These are phyloP conservation scores for Lipomyces japonicus DNA, from an alignment of 805 yeast genomes.

Conservation along the genomic window DNA sequence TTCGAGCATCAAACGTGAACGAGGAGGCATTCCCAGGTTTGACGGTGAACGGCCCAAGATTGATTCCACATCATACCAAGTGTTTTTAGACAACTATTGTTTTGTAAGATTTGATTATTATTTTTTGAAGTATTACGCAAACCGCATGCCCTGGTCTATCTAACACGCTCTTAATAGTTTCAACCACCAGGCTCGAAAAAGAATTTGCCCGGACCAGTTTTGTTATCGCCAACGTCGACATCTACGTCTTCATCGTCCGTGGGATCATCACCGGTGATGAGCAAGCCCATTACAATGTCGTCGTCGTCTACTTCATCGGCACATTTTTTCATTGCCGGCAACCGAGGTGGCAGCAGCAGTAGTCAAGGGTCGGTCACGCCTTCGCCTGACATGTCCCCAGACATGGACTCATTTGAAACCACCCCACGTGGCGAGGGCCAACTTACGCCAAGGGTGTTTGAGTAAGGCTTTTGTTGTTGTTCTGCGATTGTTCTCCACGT, in stretches of 20 bases:
- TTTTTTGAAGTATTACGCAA: neutral
- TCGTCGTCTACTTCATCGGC: neutral
- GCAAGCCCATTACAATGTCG: too few species aligned
- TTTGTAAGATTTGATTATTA: constrained; percentile 31
- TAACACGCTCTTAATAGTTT: neutral
- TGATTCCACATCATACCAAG: constrained; percentile 40
- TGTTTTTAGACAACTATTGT: constrained; percentile 41
- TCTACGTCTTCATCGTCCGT: constrained; percentile 5
- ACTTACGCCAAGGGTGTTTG: constrained; percentile 12
- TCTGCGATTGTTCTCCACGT: neutral
- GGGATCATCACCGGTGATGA: neutral
- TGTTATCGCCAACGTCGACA: neutral
- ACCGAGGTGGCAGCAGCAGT: too few species aligned
- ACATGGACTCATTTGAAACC: too few species aligned
- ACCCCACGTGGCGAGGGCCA: too few species aligned
- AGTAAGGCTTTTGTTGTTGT: constrained; percentile 11
- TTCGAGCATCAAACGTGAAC: constrained; percentile 13
- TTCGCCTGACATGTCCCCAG: too few species aligned
- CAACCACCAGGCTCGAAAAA: neutral
- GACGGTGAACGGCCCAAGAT: constrained; percentile 32
- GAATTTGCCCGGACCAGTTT: neutral
- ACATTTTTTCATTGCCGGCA: neutral
- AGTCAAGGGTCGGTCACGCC: too few species aligned
- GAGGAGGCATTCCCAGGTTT: neutral
- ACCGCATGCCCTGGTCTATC: neutral